Conservation (phyloP, 768 basidiomycete genomes). For the Tylopilus plumbeoviolaceoides region DNA sequence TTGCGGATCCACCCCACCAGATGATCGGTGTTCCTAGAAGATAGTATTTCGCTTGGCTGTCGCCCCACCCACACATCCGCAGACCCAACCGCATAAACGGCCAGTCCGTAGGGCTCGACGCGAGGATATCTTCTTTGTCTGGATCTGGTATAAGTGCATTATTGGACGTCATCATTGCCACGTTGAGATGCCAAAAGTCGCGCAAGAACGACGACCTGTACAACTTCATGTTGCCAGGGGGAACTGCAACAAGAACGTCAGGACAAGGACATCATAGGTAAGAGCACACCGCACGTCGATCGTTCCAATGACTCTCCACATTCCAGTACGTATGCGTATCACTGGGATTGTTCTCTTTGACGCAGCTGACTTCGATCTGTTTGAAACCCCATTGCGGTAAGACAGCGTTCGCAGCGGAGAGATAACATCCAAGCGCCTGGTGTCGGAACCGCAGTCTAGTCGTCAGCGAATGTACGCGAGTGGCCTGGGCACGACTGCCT, state of each 20-base stretch:
- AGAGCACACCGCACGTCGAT: slow-evolving; percentile 59
- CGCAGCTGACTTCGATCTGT: slow-evolving; percentile 94
- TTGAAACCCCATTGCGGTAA: slow-evolving; percentile 99
- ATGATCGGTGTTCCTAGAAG: slow-evolving; percentile 88
- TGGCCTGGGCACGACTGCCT: slow-evolving; percentile 51
- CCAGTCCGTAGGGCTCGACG: slow-evolving; percentile 91
- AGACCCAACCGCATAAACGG: slow-evolving; percentile 85
- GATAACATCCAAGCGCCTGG: slow-evolving; percentile 73
- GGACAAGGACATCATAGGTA: neutral
- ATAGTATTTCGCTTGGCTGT: slow-evolving; percentile 86
- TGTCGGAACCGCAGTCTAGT: slow-evolving; percentile 87
- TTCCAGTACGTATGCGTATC: slow-evolving; percentile 96
- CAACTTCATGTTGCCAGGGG: slow-evolving; percentile 73
- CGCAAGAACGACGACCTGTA: slow-evolving; percentile 91
- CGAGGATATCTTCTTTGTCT: slow-evolving; percentile 97
- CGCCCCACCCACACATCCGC: slow-evolving; percentile 97
- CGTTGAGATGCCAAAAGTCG: slow-evolving; percentile 98
- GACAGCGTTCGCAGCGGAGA: slow-evolving; percentile 82
- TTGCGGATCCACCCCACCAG: slow-evolving; percentile 80
- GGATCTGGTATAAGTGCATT: slow-evolving; percentile 97
- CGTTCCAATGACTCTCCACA: slow-evolving; percentile 96
- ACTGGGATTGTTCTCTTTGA: slow-evolving; percentile 75
- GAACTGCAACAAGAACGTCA: slow-evolving; percentile 48
- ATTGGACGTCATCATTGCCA: slow-evolving; percentile 99
- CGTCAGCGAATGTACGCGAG: slow-evolving; percentile 83